Conservation (phyloP, 345 rosid species). For the Erysimum cheiranthoides region DNA sequence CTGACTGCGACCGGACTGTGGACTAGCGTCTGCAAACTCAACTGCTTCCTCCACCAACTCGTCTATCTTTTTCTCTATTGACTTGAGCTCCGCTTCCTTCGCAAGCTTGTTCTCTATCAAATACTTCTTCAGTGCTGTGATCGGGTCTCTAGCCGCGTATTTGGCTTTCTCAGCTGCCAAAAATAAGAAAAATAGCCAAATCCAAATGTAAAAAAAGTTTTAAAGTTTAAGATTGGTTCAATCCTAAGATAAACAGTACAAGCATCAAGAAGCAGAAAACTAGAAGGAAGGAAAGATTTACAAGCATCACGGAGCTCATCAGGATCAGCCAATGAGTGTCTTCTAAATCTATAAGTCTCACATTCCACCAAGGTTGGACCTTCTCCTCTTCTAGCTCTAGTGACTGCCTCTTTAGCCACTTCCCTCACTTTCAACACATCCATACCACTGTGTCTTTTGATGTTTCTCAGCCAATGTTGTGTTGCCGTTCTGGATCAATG, state of each 20-base stretch:
- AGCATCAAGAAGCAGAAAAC: not conserved
- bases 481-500: too few species aligned
- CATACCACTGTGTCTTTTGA: too few species aligned
- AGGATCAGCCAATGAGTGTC: slow-evolving; percentile 93
- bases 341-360: slow-evolving; percentile 88
- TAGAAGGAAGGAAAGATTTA: slow-evolving; percentile 33
- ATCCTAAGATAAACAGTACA: not conserved
- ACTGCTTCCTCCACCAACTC: slow-evolving; percentile 78
- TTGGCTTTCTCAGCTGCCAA: slow-evolving; percentile 80
- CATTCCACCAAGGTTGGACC: slow-evolving; percentile 94
- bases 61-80: slow-evolving; percentile 79
- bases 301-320: slow-evolving; percentile 95
- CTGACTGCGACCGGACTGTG: slow-evolving; percentile 71
- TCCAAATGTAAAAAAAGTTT: slow-evolving; percentile 2
- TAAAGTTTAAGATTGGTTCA: not conserved
- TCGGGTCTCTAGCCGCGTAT: slow-evolving; percentile 86
- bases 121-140: slow-evolving; percentile 71
- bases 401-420: slow-evolving; percentile 80
- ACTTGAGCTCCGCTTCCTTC: slow-evolving; percentile 68
- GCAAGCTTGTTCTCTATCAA: slow-evolving; percentile 66
- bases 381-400: slow-evolving; percentile 83
- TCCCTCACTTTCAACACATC: slow-evolving; percentile 86
- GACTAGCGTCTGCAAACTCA: slow-evolving; percentile 81
- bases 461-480: too few species aligned
- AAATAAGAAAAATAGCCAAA: slow-evolving; percentile 8